Evolutionary conservation across 352 stramenopile species (phyloP), one percentile per base, ranked within the genome.

Genomic region (Bremia lactucae): DNA sequence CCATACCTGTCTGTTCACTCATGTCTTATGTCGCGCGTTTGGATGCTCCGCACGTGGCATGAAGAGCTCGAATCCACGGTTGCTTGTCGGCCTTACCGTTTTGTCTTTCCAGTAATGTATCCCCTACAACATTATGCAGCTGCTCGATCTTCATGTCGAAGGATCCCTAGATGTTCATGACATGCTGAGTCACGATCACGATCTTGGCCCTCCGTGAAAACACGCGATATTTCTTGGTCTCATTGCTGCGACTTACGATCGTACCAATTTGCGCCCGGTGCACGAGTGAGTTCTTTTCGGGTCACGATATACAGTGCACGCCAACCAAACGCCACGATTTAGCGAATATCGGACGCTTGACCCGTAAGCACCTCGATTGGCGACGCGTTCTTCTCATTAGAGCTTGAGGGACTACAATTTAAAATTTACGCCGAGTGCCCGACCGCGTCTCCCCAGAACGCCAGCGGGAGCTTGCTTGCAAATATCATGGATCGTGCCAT

Each of bases 401-500:
- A 14, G 2, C n/a, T 42, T 0, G 36, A 62, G 0, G 62, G 47
- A 34, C 46, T 61, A 0, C 51, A 10, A 29, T 66, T 73, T 0
- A 69, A 31, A 0, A 70, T 42, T 22, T 65, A 65, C 0, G 20
- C 26, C 0, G 55, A 56, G 19, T 67, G 68, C 23, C 62, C 36
- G 0, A 37, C 56, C 0, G 52, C 49, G n/a, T 67, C 41, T 9
- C 49, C 45, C 46, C 53, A 65, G 23, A 59, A 62, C 4, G 7
- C 26, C 0, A 64, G 33, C 6, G 56, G 26, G 0, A 65, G 22
- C n/a, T 41, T 39, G 2, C 34, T 54, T 13, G 18, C 45, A 25
- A 71, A 66, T 10, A 71, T 13, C 45, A 63, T 61, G 29, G 43
- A 66, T 1, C 49, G 43, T 3, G 46, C 35, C 37, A 71, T 61